Conservation (phyloP, 331 rosid species). For the Pyracantha coccinea region DNA sequence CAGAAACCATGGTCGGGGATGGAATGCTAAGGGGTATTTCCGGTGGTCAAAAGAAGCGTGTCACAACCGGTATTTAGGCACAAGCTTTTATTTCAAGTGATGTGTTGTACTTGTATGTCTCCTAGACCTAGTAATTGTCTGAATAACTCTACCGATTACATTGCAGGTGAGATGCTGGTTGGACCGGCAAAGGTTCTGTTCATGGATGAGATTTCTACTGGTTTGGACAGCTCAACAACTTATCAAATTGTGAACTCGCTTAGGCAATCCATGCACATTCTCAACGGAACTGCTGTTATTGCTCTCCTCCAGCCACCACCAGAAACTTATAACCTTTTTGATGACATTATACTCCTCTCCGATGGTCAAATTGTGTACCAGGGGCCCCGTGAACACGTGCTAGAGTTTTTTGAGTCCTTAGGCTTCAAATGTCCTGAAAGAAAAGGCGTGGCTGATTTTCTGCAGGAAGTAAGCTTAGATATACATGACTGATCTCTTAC, state of each 20-base stretch:
- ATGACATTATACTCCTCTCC: slow-evolving; percentile 66
- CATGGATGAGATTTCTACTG: slow-evolving; percentile 87
- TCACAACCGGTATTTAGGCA: slow-evolving; percentile 44
- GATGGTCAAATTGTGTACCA: slow-evolving; percentile 73
- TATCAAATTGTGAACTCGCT: slow-evolving; percentile 56
- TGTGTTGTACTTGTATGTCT: not conserved
- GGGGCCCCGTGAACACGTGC: slow-evolving; percentile 59
- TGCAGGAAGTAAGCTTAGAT: slow-evolving; percentile 50
- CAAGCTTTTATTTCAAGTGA: not conserved
- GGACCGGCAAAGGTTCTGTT: slow-evolving; percentile 64
- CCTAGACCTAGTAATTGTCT: not conserved
- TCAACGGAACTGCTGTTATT: slow-evolving; percentile 48
- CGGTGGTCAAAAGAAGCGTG: slow-evolving; percentile 75
- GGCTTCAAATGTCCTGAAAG: slow-evolving; percentile 72
- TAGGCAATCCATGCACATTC: slow-evolving; percentile 46
- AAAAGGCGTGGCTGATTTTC: slow-evolving; percentile 70
- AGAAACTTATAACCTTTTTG: slow-evolving; percentile 69
- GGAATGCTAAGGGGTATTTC: slow-evolving; percentile 59
- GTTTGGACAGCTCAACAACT: slow-evolving; percentile 80
- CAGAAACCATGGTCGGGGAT: slow-evolving; percentile 63
- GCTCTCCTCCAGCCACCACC: slow-evolving; percentile 83
- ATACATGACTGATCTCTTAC: not conserved
- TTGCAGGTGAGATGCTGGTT: slow-evolving; percentile 59
- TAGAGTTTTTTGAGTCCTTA: slow-evolving; percentile 53
- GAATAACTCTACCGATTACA: not conserved